Percentiles rank a stretch among this genome's conserved stretches.
phyloP scores from a whole-genome alignment of 495 filamentous ascomycete species.

The Aspergillus taichungensis region DNA sequence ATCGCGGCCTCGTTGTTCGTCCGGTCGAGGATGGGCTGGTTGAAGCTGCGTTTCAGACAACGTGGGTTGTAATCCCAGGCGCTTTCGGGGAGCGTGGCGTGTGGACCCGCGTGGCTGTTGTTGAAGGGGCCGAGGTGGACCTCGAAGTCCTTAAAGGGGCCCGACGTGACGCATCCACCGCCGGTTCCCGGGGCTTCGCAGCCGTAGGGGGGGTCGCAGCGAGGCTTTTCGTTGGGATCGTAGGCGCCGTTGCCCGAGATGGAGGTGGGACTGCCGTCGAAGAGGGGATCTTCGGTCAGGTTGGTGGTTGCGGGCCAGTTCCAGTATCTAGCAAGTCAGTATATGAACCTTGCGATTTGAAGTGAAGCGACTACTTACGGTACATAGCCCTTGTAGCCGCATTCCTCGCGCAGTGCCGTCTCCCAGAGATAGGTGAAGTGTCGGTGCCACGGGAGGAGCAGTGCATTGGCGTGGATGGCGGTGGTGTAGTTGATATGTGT shows the following conservation, averaged over 20 bases:
- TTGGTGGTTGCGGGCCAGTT: conserved; percentile 37
- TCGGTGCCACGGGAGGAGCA: too few species aligned
- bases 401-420: too few species aligned
- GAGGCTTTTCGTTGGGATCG: conserved; percentile 13
- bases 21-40: neutral
- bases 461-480: conserved; percentile 17
- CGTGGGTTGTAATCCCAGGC: conserved; percentile 45
- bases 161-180: conserved; percentile 53
- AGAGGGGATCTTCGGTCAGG: conserved; percentile 30
- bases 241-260: conserved; percentile 41
- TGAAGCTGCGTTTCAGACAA: conserved; percentile 51
- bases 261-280: conserved; percentile 36
- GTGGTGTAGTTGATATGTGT: conserved; percentile 42
- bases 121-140: conserved; percentile 44
- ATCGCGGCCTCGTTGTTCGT: too few species aligned
- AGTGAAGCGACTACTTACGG: too few species aligned
- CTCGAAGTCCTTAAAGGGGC: conserved; percentile 44
- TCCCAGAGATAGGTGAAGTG: too few species aligned
- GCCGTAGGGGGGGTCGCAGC: conserved; percentile 9
- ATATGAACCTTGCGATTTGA: conserved; percentile 5
- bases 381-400: too few species aligned
- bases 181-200: conserved; percentile 41
- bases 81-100: conserved; percentile 2
- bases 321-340: conserved; percentile 37
- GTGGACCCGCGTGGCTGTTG: conserved; percentile 17